phyloP scores from a whole-genome alignment of 306 rosid genomes.

The Begonia masoniana region DNA sequence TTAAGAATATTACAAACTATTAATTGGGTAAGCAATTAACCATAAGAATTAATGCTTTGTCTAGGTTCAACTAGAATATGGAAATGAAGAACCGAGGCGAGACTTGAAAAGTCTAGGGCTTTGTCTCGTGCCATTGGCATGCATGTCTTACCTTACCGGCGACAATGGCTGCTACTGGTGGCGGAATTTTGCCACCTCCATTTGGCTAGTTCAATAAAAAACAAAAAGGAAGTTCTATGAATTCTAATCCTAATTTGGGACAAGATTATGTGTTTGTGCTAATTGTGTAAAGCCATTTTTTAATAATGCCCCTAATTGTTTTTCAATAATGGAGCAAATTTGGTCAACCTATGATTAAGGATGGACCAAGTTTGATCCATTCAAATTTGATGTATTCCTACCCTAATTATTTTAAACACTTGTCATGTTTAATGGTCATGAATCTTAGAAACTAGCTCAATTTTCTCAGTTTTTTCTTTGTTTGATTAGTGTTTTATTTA shows the following conservation, averaged over 20 bases:
- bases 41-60: not conserved
- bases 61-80: constrained; percentile 29
- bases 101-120: constrained; percentile 77
- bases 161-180: constrained; percentile 12
- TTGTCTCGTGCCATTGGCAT: constrained; percentile 72
- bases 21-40: not conserved
- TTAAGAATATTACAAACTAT: not conserved
- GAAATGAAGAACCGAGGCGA: constrained; percentile 26
- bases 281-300: not conserved
- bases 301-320: not conserved
- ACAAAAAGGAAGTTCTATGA: no score
- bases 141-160: constrained; percentile 61
- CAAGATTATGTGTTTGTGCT: not conserved
- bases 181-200: constrained; percentile 40
- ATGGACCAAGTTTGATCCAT: constrained; percentile 87
- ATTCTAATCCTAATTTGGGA: no score
- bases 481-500: no score
- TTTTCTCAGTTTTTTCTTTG: no score
- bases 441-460: no score
- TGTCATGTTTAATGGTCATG: no score
- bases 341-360: constrained; percentile 35
- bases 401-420: no score
- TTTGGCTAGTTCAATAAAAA: not conserved
- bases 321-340: constrained; percentile 51
- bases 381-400: constrained; percentile 16